These are phyloP conservation scores for Lolium multiflorum DNA, from an alignment of 176 grass and related monocot species.

Conservation along the genomic window DNA sequence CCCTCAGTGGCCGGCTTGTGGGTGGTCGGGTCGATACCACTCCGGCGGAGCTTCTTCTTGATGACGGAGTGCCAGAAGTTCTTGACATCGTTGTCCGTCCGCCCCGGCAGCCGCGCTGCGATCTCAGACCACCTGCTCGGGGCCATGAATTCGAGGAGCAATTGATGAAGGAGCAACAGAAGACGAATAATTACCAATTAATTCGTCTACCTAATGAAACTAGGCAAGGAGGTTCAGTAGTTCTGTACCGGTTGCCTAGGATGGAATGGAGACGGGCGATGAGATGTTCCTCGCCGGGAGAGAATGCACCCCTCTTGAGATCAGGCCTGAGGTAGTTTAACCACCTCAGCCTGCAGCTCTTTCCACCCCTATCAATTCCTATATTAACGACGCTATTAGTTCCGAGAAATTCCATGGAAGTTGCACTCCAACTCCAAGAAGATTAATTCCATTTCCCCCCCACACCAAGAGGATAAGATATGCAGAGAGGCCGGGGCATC, in stretches of 20 bases:
- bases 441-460: background rate
- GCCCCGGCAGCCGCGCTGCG: constrained; percentile 65
- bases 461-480: background rate
- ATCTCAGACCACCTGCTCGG: constrained; percentile 71
- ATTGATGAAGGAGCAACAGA: background rate
- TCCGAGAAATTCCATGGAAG: background rate
- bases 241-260: constrained; percentile 64
- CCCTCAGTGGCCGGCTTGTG: constrained; percentile 49
- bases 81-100: constrained; percentile 96
- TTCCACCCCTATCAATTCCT: constrained; percentile 71
- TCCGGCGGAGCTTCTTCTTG: constrained; percentile 69
- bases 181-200: background rate
- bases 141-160: background rate
- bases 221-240: background rate
- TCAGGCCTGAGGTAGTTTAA: constrained; percentile 76
- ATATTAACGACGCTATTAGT: constrained; percentile 4
- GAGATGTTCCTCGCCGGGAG: constrained; percentile 64
- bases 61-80: constrained; percentile 92
- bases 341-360: constrained; percentile 81
- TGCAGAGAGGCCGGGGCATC: no score
- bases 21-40: constrained; percentile 70
- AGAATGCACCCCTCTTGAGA: constrained; percentile 75
- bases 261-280: constrained; percentile 71
- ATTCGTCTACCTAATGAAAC: background rate
- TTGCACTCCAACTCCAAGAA: no score